A percentile compares a stretch with the other conserved stretches of the same genome.
These are phyloP conservation scores for Calonectria naviculata DNA, from an alignment of 2,329 filamentous ascomycete genomes.

Conservation along the genomic window DNA sequence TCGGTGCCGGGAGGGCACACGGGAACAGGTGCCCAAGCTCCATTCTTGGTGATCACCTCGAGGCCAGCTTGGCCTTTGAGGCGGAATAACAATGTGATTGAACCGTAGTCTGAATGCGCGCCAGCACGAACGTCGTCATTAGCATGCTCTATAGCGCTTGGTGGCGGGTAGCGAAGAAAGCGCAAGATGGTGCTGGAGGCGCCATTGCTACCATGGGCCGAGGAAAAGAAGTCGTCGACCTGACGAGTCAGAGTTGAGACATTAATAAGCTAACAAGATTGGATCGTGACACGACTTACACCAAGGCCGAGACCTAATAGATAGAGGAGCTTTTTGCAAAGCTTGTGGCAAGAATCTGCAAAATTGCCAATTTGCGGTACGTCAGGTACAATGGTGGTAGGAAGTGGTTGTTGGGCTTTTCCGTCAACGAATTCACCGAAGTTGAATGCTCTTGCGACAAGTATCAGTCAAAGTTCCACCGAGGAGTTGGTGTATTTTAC, in stretches of 20 bases:
- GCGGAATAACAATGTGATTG: slow-evolving; percentile 83
- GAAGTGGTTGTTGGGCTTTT: slow-evolving; percentile 82
- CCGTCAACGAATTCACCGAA: slow-evolving; percentile 80
- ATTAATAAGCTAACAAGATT: slow-evolving; percentile 3
- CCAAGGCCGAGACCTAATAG: slow-evolving; percentile 83
- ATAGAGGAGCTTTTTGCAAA: slow-evolving; percentile 79
- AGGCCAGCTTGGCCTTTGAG: slow-evolving; percentile 86
- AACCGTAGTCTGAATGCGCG: slow-evolving; percentile 90
- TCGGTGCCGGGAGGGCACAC: slow-evolving; percentile 73
- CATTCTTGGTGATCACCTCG: slow-evolving; percentile 76
- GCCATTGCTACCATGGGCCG: slow-evolving; percentile 59
- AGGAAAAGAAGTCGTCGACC: slow-evolving; percentile 65
- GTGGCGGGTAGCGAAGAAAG: slow-evolving; percentile 78
- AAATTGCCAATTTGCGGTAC: slow-evolving; percentile 75
- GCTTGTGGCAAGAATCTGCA: slow-evolving; percentile 73
- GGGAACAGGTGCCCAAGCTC: slow-evolving; percentile 71
- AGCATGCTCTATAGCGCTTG: slow-evolving; percentile 54
- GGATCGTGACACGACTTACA: slow-evolving; percentile 51
- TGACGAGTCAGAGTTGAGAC: slow-evolving; percentile 29
- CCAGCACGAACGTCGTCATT: slow-evolving; percentile 81
- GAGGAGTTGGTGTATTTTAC: slow-evolving; percentile 56
- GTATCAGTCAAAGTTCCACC: neutral
- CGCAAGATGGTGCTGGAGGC: slow-evolving; percentile 72
- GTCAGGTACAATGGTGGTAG: slow-evolving; percentile 68
- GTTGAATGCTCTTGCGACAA: slow-evolving; percentile 80